Evolutionary conservation across 495 filamentous ascomycete genomes (phyloP), one percentile per base, ranked within the genome.

Genomic region (Penicillium waksmanii): DNA sequence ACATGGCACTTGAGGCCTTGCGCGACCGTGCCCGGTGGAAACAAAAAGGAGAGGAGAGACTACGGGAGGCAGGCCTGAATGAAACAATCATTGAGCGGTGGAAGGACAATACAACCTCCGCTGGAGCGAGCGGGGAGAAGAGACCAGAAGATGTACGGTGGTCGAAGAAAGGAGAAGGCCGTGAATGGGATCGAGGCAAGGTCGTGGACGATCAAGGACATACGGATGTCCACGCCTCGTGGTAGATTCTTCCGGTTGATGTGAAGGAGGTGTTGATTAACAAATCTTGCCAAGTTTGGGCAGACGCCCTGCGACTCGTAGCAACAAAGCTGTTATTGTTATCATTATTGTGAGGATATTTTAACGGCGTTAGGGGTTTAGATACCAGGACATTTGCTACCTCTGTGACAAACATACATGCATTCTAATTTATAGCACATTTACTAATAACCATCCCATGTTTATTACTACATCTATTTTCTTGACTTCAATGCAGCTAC

Each of bases 161-260:
- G 94, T 80, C 81, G 46, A 89, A 87, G 68, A 85, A 82, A 47
- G 93, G 92, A 0, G 89, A 92, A 60, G 80, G 84, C n/a, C 83
- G 92, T 36, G 94, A 96, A 68, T 97, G 93, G 93, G 93, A 98
- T 81, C 80, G 87, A 8, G 90, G 90, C 17, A 97, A 97, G 67
- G 84, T 91, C 34, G 73, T 92, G 36, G 83, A 86, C 60, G 82
- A 80, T 12, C 81, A 89, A 54, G 88, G 87, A 1, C 74, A 82
- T 60, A 77, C 85, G 55, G 74, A 78, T 53, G 67, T 86, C 19
- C 80, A 78, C 55, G 80, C 83, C 23, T 51, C 66, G 53, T 83
- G 80, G 80, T 77, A 72, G 60, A 55, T 18, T 3, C 8, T n/a
- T 51, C 17, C 43, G 6, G 46, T 12, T 27, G 19, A 11, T 31